Percentiles rank a stretch among this genome's conserved stretches.
These are phyloP conservation scores for Mortierella polycephala DNA, from an alignment of 371 early-diverging fungal genomes.

Conservation along the genomic window DNA sequence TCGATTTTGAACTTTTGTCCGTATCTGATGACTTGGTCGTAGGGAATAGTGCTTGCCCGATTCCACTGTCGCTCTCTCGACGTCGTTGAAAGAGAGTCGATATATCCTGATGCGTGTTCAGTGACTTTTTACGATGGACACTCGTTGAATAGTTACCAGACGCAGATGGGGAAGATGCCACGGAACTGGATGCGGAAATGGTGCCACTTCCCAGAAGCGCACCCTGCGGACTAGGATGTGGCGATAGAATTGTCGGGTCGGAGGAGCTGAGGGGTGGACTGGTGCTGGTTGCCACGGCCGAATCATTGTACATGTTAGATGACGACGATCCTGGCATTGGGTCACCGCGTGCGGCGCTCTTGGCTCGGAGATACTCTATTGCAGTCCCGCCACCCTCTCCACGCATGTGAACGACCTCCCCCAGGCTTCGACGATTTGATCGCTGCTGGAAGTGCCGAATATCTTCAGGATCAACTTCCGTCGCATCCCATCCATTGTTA, in stretches of 20 bases:
- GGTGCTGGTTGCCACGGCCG: neutral
- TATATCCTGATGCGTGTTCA: conserved; percentile 25
- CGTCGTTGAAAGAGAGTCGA: conserved; percentile 31
- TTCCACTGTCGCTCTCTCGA: conserved; percentile 31
- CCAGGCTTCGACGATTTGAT: conserved; percentile 42
- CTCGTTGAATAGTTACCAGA: conserved; percentile 14
- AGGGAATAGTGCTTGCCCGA: conserved; percentile 15
- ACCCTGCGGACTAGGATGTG: conserved; percentile 13
- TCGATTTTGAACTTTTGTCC: conserved; percentile 3
- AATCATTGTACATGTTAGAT: neutral
- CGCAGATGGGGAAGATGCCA: conserved; percentile 5
- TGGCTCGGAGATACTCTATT: conserved; percentile 49
- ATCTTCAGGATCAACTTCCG: conserved; percentile 38
- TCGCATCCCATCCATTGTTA: conserved; percentile 25
- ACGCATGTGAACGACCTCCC: conserved; percentile 46
- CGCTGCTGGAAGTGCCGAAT: conserved; percentile 22
- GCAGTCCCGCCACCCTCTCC: conserved; percentile 41
- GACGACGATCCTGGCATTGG: conserved; percentile 29
- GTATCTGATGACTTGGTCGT: conserved; percentile 2
- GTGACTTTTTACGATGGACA: conserved; percentile 10
- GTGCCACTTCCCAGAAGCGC: conserved; percentile 9
- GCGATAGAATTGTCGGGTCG: conserved; percentile 2
- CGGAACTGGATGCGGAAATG: conserved; percentile 11
- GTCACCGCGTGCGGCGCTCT: conserved; percentile 45
- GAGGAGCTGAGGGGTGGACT: neutral